Base-by-base conservation (phyloP, 148 eudicot species). In the Spergularia marina region DNA sequence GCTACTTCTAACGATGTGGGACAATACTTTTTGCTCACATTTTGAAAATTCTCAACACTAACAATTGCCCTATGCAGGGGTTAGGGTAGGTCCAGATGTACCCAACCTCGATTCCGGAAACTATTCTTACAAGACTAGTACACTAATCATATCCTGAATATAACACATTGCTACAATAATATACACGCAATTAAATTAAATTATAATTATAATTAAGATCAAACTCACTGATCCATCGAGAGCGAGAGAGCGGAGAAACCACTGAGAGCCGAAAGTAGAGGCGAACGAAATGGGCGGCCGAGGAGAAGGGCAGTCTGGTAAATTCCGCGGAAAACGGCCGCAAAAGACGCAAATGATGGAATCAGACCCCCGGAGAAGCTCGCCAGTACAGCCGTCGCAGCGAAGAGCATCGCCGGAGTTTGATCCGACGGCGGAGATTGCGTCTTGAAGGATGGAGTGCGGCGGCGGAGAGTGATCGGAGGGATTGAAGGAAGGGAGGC, bases 181-280 rank as follows among this genome's bases (percentile, higher is more conserved):
- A 2, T 2, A 30, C 1, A 30, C 34, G 2, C 14, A 40, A 68
- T 12, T 8, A 41, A 63, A n/a, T n/a, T n/a, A n/a, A n/a, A n/a
- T n/a, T n/a, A n/a, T n/a, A n/a, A n/a, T n/a, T 44, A 44, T 44
- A 44, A 4, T 30, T 30, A 30, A 76, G 54, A 34, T 21, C 11
- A 14, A 16, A 74, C 96, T 80, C 70, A 91, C 98, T 80, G 91
- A 88, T 86, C 89, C 94, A 87, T 91, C 91, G 70, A 93, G 88
- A 16, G 72, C 75, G 80, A 93, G 87, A 5, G 96, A 86, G 21
- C 82, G 81, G 15, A 91, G 81, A 70, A 93, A 76, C 94, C 91
- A 91, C 34, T 65, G 79, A 77, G 81, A 93, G 7, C 87, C 98
- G 17, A 84, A 13, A 6, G 91, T 91, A 7, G 87, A 82, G 16